phyloP scores from a whole-genome alignment of 2,329 filamentous ascomycete species.

The Pestalotiopsis sp. region DNA sequence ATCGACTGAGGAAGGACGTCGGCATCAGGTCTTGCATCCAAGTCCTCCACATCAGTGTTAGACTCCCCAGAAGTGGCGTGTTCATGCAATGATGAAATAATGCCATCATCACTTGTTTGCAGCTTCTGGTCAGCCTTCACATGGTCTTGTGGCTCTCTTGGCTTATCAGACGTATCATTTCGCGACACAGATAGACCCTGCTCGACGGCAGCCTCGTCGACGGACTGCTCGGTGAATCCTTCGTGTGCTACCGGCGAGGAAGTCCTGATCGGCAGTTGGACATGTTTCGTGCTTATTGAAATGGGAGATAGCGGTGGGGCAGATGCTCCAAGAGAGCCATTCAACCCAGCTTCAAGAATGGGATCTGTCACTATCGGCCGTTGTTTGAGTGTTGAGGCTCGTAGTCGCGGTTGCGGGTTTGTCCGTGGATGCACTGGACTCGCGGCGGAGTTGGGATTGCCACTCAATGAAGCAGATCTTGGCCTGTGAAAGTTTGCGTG shows the following conservation, averaged over 20 bases:
- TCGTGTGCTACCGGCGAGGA: not conserved
- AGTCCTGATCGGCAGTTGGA: not conserved
- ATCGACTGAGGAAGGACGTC: slow-evolving; percentile 59
- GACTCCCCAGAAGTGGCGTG: slow-evolving; percentile 22
- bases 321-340: slow-evolving; percentile 24
- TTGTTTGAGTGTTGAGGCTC: slow-evolving; percentile 28
- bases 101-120: not conserved
- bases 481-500: slow-evolving; percentile 18
- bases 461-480: slow-evolving; percentile 16
- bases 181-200: not conserved
- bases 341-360: slow-evolving; percentile 4
- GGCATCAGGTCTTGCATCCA: slow-evolving; percentile 25
- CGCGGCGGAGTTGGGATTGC: slow-evolving; percentile 14
- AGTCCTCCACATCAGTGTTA: slow-evolving; percentile 25
- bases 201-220: not conserved
- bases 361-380: slow-evolving; percentile 21
- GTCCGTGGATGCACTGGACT: slow-evolving; percentile 26
- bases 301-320: not conserved
- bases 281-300: not conserved
- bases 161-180: not conserved
- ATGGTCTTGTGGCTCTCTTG: not conserved
- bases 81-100: slow-evolving; percentile 22
- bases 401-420: slow-evolving; percentile 32
- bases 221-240: not conserved
- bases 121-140: not conserved